Evolutionary conservation across 495 filamentous ascomycete genomes (phyloP).

Genomic region (Delitschia confertaspora): DNA sequence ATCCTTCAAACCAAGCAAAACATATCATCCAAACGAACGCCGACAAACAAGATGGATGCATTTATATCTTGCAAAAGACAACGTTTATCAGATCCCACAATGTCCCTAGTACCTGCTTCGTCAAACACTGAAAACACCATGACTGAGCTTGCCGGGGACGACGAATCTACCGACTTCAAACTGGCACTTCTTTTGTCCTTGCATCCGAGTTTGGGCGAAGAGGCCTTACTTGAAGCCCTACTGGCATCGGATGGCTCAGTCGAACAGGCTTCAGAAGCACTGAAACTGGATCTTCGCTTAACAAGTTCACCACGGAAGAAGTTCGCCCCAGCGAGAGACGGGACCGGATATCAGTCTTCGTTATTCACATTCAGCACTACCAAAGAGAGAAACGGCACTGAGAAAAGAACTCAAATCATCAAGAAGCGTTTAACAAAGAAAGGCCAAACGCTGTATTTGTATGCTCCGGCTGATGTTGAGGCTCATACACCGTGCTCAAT

Average conservation of each 20-base stretch:
- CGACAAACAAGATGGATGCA: conserved; percentile 40
- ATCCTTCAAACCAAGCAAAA: no score
- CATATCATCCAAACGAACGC: no score
- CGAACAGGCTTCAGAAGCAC: conserved; percentile 43
- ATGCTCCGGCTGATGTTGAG: conserved; percentile 66
- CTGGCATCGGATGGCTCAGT: conserved; percentile 72
- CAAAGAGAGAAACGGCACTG: background rate
- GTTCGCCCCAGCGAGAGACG: conserved; percentile 33
- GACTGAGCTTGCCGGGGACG: no score
- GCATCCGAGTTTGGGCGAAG: conserved; percentile 52
- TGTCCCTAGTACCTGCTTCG: no score
- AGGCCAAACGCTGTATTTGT: conserved; percentile 75
- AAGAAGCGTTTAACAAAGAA: conserved; percentile 54
- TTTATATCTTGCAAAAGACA: conserved; percentile 48
- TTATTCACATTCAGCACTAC: conserved; percentile 24
- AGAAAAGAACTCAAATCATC: background rate
- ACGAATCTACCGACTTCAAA: conserved; percentile 83
- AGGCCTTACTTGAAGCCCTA: conserved; percentile 65
- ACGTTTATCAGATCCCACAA: conserved; percentile 23
- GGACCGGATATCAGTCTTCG: conserved; percentile 30
- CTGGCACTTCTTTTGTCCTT: conserved; percentile 75
- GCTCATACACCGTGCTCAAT: conserved; percentile 79
- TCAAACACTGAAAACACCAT: no score
- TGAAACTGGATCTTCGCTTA: background rate
- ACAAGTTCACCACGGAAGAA: conserved; percentile 18